Conservation (phyloP, 805 yeast genomes). For the Wickerhamiella sergipiensis region DNA sequence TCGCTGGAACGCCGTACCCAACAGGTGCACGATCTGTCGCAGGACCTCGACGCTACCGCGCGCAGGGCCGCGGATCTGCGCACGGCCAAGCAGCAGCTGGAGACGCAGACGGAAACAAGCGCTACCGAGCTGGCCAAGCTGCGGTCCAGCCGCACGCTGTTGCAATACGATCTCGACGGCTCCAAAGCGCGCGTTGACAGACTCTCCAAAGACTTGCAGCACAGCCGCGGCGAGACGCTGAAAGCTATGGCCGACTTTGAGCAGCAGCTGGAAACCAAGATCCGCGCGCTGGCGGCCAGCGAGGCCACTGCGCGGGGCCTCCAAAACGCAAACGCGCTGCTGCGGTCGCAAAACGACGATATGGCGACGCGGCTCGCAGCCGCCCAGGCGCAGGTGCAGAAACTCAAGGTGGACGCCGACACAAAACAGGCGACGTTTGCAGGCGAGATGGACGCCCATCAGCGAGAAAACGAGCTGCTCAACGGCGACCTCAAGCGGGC, state of each 20-base stretch:
- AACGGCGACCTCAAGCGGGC: slow-evolving; percentile 30
- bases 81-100: background rate
- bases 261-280: background rate
- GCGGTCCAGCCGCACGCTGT: background rate
- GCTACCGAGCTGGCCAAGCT: slow-evolving; percentile 5
- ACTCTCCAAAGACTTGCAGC: background rate
- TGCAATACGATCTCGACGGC: background rate
- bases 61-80: background rate
- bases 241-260: slow-evolving; percentile 2
- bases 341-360: slow-evolving; percentile 27
- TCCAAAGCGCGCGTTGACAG: background rate
- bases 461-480: slow-evolving; percentile 36
- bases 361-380: slow-evolving; percentile 30
- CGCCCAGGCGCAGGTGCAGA: slow-evolving; percentile 32
- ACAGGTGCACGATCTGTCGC: background rate
- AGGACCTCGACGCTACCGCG: background rate
- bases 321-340: slow-evolving; percentile 21
- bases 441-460: slow-evolving; percentile 47
- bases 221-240: background rate
- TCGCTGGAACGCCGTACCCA: background rate
- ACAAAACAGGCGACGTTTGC: slow-evolving; percentile 36
- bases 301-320: slow-evolving; percentile 23
- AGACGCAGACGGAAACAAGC: slow-evolving; percentile 1
- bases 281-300: slow-evolving; percentile 21
- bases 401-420: slow-evolving; percentile 32